These are phyloP conservation scores for Cordyceps cateniannulata DNA, from an alignment of 2,329 filamentous ascomycete genomes.

Conservation along the genomic window DNA sequence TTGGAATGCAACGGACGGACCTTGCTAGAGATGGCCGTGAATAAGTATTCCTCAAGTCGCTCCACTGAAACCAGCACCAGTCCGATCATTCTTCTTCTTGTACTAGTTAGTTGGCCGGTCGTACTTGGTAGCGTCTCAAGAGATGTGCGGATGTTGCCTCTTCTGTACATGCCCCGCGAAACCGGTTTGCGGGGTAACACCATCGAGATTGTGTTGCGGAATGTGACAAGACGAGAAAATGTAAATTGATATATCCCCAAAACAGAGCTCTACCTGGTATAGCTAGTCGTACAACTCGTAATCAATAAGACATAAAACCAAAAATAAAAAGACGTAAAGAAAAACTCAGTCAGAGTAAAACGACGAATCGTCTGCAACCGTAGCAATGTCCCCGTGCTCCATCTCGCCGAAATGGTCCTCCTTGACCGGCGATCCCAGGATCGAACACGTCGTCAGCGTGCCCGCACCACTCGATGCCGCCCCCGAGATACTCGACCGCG, in stretches of 20 bases:
- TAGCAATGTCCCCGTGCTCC: background rate
- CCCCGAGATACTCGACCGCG: background rate
- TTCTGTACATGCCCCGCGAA: too few relatives aligned
- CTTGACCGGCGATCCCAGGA: slow-evolving; percentile 11
- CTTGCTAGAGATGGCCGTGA: too few relatives aligned
- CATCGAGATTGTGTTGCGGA: too few relatives aligned
- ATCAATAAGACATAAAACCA: background rate
- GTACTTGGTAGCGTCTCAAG: too few relatives aligned
- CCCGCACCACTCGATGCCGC: background rate
- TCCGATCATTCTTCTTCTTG: too few relatives aligned
- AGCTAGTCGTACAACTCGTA: slow-evolving; percentile 9
- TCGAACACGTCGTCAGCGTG: slow-evolving; percentile 6
- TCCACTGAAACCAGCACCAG: too few relatives aligned
- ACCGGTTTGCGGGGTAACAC: too few relatives aligned
- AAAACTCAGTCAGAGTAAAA: slow-evolving; percentile 9
- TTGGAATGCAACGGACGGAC: too few relatives aligned
- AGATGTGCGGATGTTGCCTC: too few relatives aligned
- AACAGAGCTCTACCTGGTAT: slow-evolving; percentile 8
- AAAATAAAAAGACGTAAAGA: background rate
- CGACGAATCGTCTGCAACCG: slow-evolving; percentile 4
- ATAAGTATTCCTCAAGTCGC: too few relatives aligned
- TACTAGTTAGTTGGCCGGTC: too few relatives aligned
- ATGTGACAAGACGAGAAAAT: background rate
- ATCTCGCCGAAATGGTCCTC: slow-evolving; percentile 9
- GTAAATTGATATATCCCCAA: slow-evolving; percentile 2